Conservation (phyloP, 306 rosid genomes). For the Glycine tomentella region DNA sequence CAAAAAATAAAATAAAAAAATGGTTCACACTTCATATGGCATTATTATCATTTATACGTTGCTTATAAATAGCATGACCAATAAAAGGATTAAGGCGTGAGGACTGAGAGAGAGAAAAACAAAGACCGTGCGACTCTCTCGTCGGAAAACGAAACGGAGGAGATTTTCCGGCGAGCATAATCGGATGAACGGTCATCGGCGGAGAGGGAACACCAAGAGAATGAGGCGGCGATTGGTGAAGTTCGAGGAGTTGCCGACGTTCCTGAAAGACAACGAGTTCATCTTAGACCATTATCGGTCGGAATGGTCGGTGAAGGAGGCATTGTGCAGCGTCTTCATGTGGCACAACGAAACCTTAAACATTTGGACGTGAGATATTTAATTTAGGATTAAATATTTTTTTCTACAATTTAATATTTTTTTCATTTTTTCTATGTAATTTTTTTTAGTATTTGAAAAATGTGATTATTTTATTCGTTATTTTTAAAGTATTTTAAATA, state of each 20-base stretch:
- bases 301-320: conserved; percentile 88
- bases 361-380: conserved; percentile 76
- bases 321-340: conserved; percentile 70
- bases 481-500: too few relatives aligned
- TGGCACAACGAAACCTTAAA: conserved; percentile 95
- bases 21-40: conserved; percentile 5
- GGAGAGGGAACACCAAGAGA: conserved; percentile 33
- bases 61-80: conserved; percentile 37
- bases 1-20: not conserved
- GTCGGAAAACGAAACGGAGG: conserved; percentile 35
- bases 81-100: not conserved
- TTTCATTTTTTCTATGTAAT: too few relatives aligned
- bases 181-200: conserved; percentile 40
- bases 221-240: conserved; percentile 57
- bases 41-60: not conserved
- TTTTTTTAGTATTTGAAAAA: too few relatives aligned
- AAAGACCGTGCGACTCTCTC: not conserved
- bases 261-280: conserved; percentile 85
- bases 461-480: too few relatives aligned
- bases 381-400: too few relatives aligned
- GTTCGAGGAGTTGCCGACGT: conserved; percentile 82
- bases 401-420: too few relatives aligned
- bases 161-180: conserved; percentile 35
- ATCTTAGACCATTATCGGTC: conserved; percentile 79
- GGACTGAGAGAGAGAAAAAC: conserved; percentile 28